Percentiles rank a stretch among this genome's conserved stretches.
These are phyloP conservation scores for Epichloe sp. DNA, from an alignment of 2,329 filamentous ascomycete genomes.

Conservation along the genomic window DNA sequence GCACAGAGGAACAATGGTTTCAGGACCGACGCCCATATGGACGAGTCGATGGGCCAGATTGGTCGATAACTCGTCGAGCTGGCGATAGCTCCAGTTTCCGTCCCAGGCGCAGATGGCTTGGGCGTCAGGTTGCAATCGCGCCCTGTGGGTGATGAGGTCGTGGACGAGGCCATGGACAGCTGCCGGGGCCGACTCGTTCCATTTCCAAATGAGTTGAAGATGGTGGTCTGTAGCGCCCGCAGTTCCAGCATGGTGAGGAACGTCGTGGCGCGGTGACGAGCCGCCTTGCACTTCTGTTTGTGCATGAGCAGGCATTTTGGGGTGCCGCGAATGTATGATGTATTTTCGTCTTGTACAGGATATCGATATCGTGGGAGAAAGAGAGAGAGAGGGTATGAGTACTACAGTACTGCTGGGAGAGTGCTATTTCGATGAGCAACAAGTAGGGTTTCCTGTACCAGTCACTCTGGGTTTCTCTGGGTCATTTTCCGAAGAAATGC, in stretches of 20 bases:
- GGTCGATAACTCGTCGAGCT: slow-evolving; percentile 8
- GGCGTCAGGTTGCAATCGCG: slow-evolving; percentile 2
- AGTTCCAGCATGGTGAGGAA: neutral
- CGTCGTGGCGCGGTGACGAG: neutral
- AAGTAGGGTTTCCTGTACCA: no score
- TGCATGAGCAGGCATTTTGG: neutral
- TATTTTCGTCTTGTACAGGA: no score
- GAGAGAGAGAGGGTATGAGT: no score
- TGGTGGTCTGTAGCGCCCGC: neutral
- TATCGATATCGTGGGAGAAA: no score
- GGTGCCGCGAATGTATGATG: no score
- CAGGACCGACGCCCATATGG: slow-evolving; percentile 2
- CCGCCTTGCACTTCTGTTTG: neutral
- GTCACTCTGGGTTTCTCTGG: no score
- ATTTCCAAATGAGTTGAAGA: slow-evolving; percentile 8
- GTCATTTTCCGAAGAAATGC: no score
- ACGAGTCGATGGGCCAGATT: slow-evolving; percentile 5
- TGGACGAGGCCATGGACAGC: slow-evolving; percentile 10
- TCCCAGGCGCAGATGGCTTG: slow-evolving; percentile 15
- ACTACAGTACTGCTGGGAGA: no score
- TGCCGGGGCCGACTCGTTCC: slow-evolving; percentile 9
- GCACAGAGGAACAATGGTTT: neutral
- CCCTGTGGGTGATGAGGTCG: slow-evolving; percentile 8
- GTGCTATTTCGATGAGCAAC: no score
- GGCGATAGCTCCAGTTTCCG: slow-evolving; percentile 11